Percentiles rank a stretch among this genome's conserved stretches.
Evolutionary conservation across 768 basidiomycete species (phyloP).

Genomic region (Suillus americanus): DNA sequence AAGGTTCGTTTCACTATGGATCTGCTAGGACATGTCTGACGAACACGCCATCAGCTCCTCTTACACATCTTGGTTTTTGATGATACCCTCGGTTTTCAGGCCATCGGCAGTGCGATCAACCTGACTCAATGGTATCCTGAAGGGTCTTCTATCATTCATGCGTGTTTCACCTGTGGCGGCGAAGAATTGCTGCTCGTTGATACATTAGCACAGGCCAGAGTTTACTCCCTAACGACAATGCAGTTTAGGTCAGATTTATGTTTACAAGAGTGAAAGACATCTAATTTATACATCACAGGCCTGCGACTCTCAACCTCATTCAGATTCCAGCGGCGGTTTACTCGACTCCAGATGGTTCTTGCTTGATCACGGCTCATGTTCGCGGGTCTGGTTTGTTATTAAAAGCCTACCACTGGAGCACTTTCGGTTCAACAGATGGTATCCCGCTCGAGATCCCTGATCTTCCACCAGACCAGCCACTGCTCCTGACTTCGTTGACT

Average conservation of each 20-base stretch:
- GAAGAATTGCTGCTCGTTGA: constrained; percentile 58
- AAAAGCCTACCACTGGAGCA: constrained; percentile 53
- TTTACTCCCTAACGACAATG: constrained; percentile 53
- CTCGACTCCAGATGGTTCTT: constrained; percentile 57
- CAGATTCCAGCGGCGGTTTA: constrained; percentile 33
- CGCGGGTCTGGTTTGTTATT: constrained; percentile 21
- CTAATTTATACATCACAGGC: constrained; percentile 28
- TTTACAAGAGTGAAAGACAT: not conserved
- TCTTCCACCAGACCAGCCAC: constrained; percentile 18
- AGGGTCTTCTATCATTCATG: constrained; percentile 27
- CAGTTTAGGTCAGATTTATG: constrained; percentile 47
- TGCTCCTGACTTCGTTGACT: constrained; percentile 45
- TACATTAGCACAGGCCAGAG: constrained; percentile 38
- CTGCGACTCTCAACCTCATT: constrained; percentile 42
- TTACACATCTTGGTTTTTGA: constrained; percentile 50
- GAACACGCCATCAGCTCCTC: constrained; percentile 23
- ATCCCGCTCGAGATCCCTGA: constrained; percentile 36
- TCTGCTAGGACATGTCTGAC: not conserved
- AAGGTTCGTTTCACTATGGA: constrained; percentile 31
- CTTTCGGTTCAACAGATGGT: constrained; percentile 53
- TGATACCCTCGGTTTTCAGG: constrained; percentile 44
- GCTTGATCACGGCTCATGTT: constrained; percentile 39
- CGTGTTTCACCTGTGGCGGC: constrained; percentile 46
- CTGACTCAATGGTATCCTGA: constrained; percentile 44
- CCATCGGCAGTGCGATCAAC: constrained; percentile 39